Conservation (phyloP, 768 basidiomycete genomes). For the Symmetrospora coprosmae region DNA sequence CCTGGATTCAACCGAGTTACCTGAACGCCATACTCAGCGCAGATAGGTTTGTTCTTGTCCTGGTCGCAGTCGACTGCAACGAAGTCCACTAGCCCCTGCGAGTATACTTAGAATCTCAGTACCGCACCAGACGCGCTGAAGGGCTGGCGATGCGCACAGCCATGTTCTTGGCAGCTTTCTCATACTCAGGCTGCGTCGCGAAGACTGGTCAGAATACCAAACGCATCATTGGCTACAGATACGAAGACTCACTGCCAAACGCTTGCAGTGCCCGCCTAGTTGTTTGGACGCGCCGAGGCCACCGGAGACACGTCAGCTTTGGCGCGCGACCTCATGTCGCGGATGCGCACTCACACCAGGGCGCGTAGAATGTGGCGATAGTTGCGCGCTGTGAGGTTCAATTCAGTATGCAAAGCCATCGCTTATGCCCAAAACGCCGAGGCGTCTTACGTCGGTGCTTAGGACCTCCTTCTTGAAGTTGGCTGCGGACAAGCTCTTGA, state of each 20-base stretch:
- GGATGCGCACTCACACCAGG: conserved; percentile 7
- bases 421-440: background rate
- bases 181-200: conserved; percentile 25
- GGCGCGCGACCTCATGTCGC: background rate
- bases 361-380: conserved; percentile 15
- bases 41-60: conserved; percentile 31
- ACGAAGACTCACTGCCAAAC: background rate
- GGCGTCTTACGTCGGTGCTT: conserved; percentile 4
- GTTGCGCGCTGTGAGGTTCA: conserved; percentile 21
- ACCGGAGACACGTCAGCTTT: background rate
- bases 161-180: conserved; percentile 28
- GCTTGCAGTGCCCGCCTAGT: conserved; percentile 16
- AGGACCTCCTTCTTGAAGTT: conserved; percentile 30
- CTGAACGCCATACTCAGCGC: conserved; percentile 26
- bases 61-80: conserved; percentile 33
- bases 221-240: conserved; percentile 8
- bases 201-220: conserved; percentile 23
- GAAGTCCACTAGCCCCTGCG: conserved; percentile 30
- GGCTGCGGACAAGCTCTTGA: conserved; percentile 22
- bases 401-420: no score
- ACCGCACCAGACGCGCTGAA: background rate
- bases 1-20: no score
- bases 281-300: background rate
- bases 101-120: background rate
- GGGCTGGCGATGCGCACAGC: background rate